Percentiles rank a stretch among this genome's conserved stretches.
Conservation (phyloP, 495 filamentous ascomycete genomes). For the Penicillium nucicola region DNA sequence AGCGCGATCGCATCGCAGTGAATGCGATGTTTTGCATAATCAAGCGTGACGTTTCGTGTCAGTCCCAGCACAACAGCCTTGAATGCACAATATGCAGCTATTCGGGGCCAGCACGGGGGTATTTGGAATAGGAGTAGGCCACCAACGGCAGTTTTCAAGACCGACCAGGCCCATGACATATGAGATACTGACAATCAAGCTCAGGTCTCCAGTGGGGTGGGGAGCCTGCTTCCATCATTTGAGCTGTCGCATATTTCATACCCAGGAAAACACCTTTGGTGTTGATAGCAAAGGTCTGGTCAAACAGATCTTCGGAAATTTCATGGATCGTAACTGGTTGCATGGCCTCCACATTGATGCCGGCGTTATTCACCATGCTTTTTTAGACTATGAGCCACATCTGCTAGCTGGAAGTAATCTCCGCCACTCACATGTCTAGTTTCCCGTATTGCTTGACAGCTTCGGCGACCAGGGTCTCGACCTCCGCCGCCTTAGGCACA, state of each 20-base stretch:
- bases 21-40: constrained; percentile 48
- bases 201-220: constrained; percentile 37
- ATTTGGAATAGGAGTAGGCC: not conserved
- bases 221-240: constrained; percentile 51
- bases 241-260: constrained; percentile 42
- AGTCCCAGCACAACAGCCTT: constrained; percentile 49
- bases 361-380: constrained; percentile 53
- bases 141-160: constrained; percentile 2
- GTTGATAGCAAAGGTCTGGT: constrained; percentile 42
- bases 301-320: constrained; percentile 32
- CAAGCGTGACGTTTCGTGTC: constrained; percentile 45
- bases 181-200: constrained; percentile 54
- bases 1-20: constrained; percentile 54
- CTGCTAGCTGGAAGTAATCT: not conserved
- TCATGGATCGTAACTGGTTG: constrained; percentile 28
- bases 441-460: constrained; percentile 24
- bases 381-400: constrained; percentile 6
- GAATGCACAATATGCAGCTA: constrained; percentile 44
- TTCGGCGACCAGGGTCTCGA: too few relatives aligned
- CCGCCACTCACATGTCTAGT: constrained; percentile 39
- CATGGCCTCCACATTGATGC: constrained; percentile 24
- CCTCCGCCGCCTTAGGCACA: too few relatives aligned
- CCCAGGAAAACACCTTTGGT: constrained; percentile 45
- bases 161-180: constrained; percentile 40
- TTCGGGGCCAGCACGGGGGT: not conserved